These are phyloP conservation scores for Aspergillus amoenus DNA, from an alignment of 2,329 filamentous ascomycete genomes.

Conservation along the genomic window DNA sequence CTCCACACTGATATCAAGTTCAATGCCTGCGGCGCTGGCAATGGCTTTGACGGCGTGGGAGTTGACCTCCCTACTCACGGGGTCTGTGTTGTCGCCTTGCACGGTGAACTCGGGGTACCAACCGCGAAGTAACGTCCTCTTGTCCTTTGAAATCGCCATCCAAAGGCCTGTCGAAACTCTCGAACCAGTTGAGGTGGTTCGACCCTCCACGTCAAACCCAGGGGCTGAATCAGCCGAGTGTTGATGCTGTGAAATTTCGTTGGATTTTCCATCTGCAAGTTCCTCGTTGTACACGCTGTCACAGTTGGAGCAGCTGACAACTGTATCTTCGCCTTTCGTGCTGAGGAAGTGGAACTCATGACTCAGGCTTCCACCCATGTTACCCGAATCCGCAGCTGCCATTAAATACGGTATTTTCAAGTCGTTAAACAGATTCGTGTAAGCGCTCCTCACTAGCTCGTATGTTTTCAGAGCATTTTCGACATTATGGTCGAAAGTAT, in stretches of 20 bases:
- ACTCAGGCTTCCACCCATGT: slow-evolving; percentile 89
- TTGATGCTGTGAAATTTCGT: slow-evolving; percentile 13
- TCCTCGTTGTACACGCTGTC: slow-evolving; percentile 84
- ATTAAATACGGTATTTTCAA: slow-evolving; percentile 80
- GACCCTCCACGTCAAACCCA: slow-evolving; percentile 26
- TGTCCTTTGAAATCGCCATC: slow-evolving; percentile 53
- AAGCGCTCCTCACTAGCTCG: slow-evolving; percentile 68
- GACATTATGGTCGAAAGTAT: slow-evolving; percentile 78
- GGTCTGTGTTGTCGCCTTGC: slow-evolving; percentile 29
- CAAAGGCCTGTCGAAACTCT: slow-evolving; percentile 40
- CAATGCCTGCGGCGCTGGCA: slow-evolving; percentile 52
- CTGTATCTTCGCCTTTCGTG: slow-evolving; percentile 76
- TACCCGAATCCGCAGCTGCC: slow-evolving; percentile 89
- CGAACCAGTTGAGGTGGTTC: slow-evolving; percentile 20
- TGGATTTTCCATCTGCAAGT: slow-evolving; percentile 56
- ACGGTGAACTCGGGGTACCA: slow-evolving; percentile 59
- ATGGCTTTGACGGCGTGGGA: slow-evolving; percentile 64
- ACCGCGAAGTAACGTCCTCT: slow-evolving; percentile 66
- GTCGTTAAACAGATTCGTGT: slow-evolving; percentile 75
- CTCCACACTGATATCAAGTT: slow-evolving; percentile 71
- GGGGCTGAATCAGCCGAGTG: slow-evolving; percentile 7
- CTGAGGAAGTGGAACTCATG: slow-evolving; percentile 92
- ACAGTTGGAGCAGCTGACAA: slow-evolving; percentile 74
- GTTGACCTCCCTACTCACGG: slow-evolving; percentile 49
- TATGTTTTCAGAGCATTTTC: slow-evolving; percentile 79